Evolutionary conservation across 768 basidiomycete genomes (phyloP), one percentile per base, ranked within the genome.

Genomic region (Leccinum subgranulosum): DNA sequence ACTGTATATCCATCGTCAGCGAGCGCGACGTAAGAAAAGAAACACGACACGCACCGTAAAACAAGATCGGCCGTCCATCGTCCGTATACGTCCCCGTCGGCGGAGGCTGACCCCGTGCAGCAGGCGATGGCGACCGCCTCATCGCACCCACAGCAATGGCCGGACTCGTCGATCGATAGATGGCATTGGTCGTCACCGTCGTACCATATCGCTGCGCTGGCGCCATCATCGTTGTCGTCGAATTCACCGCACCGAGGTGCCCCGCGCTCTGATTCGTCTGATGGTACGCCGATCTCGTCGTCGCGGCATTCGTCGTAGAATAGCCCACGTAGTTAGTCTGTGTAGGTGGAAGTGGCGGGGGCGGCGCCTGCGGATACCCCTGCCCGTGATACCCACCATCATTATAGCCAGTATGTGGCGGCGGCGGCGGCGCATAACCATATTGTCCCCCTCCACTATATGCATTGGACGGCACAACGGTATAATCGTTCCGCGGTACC

Each of bases 51-150:
- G 62, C 60, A 93, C 94, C 92, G 64, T 92, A 95, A 76, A 97
- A 96, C 66, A 94, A 67, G 31, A 98, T 88, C 1, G 84, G 84
- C 39, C 82, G 78, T 0, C 94, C 94, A 43, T 88, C 87, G 53
- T 95, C 92, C 7, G 88, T 91, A 48, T 85, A 86, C 64, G 92
- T 85, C 1, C 84, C 86, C 5, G 88, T 88, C n/a, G 85, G 84
- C 11, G 81, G 63, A 23, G n/a, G 48, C 6, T 67, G 71, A 9
- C 68, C 72, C 3, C 71, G 76, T 50, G 77, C 45, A 12, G 54
- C 78, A 1, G 84, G 83, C 29, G 82, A 81, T 19, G 83, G 84
- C 46, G 83, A 79, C 36, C 81, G 75, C 41, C 73, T 60, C 54
- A 76, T 39, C 6, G 4, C 17, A 9, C 36, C 36, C 3, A 39